These are phyloP conservation scores for Entophlyctis luteolus DNA, from an alignment of 192 early-diverging fungal genomes.

Conservation along the genomic window DNA sequence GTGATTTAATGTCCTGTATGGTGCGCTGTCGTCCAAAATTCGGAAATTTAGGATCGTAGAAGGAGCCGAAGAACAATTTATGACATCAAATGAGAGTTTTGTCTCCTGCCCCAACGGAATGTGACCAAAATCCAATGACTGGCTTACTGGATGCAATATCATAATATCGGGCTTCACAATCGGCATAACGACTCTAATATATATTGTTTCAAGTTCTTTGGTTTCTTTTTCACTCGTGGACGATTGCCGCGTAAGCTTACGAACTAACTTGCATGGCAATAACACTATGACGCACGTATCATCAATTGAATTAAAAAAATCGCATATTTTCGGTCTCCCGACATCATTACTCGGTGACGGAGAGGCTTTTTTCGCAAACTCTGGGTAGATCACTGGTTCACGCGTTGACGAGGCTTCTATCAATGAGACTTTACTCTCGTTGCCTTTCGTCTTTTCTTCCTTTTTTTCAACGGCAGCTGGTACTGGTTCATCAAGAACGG, in stretches of 20 bases:
- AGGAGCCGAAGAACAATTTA: neutral
- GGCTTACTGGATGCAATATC: slow-evolving; percentile 2
- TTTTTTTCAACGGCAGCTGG: neutral
- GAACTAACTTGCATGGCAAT: slow-evolving; percentile 20
- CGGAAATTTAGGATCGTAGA: neutral
- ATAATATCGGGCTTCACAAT: slow-evolving; percentile 19
- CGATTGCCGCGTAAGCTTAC: neutral
- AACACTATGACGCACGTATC: slow-evolving; percentile 19
- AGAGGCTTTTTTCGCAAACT: neutral
- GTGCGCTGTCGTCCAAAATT: neutral
- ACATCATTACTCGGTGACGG: no score
- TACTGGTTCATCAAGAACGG: neutral
- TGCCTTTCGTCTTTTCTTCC: neutral
- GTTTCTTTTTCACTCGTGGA: neutral
- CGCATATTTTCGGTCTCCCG: neutral
- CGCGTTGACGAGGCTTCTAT: neutral
- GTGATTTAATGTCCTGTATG: no score
- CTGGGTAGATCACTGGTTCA: slow-evolving; percentile 10
- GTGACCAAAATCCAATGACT: slow-evolving; percentile 13
- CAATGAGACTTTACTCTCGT: neutral
- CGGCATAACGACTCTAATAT: slow-evolving; percentile 15
- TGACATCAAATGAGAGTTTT: slow-evolving; percentile 2
- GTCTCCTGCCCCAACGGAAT: slow-evolving; percentile 5
- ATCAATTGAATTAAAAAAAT: slow-evolving; percentile 6
- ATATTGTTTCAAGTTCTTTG: slow-evolving; percentile 3